Base-by-base conservation (phyloP, 2,329 filamentous ascomycete genomes). In the Colletotrichum simmondsii region DNA sequence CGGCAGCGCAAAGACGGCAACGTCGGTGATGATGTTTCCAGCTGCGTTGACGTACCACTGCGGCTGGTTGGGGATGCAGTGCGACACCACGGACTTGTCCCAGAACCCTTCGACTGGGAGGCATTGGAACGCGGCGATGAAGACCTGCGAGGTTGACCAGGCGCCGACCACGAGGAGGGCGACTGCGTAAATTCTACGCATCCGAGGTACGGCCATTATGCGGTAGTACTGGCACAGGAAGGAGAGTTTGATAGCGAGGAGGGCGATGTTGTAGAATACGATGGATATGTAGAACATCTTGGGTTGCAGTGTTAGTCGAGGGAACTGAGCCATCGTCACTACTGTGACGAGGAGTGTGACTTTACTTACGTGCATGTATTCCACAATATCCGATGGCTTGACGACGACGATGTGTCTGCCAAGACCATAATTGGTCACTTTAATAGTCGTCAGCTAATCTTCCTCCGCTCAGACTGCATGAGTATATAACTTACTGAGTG, bases 181-280 rank as follows among this genome's bases (percentile, higher is more conserved):
- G 24, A 72, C 52, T 63, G 78, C 66, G 63, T 79, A 81, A 49
- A 79, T 69, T 16, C 60, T 73, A 30, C 76, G 75, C 68, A 78
- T 76, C 11, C 76, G 74, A 16, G 78, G 76, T 14, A 83, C 67
- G 12, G 74, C 75, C 42, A 78, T 79, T 24, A 83, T 76, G 11
- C 82, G 79, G 37, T 81, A 80, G 76, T 83, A 84, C 73, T 83
- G 81, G n/a, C 80, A 74, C 32, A 83, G 75, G 56, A 84, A 81
- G 3, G 81, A 80, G 42, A 80, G 75, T 66, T 83, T 84, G 66
- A 80, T 77, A 52, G 75, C 73, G 46, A 77, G 58, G 3, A 83
- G 75, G 28, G 77, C 75, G 16, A 75, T 60, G 64, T 79, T 80
- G 76, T 83, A 83, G n/a, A 78, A 70, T 7, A 83, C 69, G 37